phyloP scores from a whole-genome alignment of 345 rosid species.

The Garcia nutans region DNA sequence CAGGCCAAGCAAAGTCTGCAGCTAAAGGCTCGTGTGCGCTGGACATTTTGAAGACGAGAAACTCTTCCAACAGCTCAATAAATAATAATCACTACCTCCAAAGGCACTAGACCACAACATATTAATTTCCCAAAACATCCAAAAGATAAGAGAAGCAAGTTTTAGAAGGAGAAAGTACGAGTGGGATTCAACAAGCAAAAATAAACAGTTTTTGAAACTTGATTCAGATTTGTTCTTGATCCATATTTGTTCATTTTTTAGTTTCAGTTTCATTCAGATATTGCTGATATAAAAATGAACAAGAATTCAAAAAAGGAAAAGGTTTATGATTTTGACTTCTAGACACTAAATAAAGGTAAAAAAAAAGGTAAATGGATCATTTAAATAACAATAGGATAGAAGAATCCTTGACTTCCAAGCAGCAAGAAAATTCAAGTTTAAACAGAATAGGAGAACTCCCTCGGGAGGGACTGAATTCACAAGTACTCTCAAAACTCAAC shows the following conservation, averaged over 20 bases:
- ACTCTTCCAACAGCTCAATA: slow-evolving; percentile 19
- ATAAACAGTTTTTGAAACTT: too few relatives aligned
- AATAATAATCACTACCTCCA: slow-evolving; percentile 9
- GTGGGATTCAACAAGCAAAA: too few relatives aligned
- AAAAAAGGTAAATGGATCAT: slow-evolving; percentile 11
- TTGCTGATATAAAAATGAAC: neutral
- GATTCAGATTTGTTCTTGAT: too few relatives aligned
- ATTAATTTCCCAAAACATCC: slow-evolving; percentile 15
- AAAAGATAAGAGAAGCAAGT: too few relatives aligned
- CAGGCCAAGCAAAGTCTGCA: slow-evolving; percentile 12
- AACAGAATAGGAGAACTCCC: too few relatives aligned
- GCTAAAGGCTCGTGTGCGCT: slow-evolving; percentile 19
- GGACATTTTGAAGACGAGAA: slow-evolving; percentile 6
- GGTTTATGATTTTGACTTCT: neutral
- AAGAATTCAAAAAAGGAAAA: too few relatives aligned
- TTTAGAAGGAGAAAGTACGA: too few relatives aligned
- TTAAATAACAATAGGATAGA: neutral
- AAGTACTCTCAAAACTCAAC: neutral
- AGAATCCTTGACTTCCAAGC: slow-evolving; percentile 1
- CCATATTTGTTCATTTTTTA: too few relatives aligned
- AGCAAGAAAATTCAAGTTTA: neutral
- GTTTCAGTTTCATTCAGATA: too few relatives aligned
- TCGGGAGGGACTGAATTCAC: neutral
- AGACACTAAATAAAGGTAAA: too few relatives aligned
- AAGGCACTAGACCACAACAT: neutral